phyloP scores from a whole-genome alignment of 352 stramenopile genomes.

The Thalassiosira pacifica region DNA sequence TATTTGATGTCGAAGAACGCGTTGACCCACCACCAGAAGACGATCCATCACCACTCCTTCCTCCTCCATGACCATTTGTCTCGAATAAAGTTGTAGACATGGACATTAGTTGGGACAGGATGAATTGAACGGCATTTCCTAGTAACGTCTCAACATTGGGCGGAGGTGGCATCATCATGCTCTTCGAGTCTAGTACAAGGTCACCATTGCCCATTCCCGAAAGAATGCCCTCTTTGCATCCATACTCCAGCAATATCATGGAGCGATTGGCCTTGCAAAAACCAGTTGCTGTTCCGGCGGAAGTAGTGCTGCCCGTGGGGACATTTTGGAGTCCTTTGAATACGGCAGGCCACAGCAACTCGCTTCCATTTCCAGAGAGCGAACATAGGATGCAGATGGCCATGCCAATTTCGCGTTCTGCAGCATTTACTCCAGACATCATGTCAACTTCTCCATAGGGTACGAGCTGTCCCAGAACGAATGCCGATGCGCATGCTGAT shows the following conservation, averaged over 20 bases:
- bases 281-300: slow-evolving; percentile 18
- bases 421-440: slow-evolving; percentile 44
- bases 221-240: slow-evolving; percentile 68
- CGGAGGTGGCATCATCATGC: slow-evolving; percentile 73
- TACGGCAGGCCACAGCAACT: slow-evolving; percentile 80
- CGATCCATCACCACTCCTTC: neutral
- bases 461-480: slow-evolving; percentile 70
- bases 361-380: slow-evolving; percentile 55
- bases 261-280: slow-evolving; percentile 48
- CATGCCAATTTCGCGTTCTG: slow-evolving; percentile 67
- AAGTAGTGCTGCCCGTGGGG: slow-evolving; percentile 30
- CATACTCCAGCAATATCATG: slow-evolving; percentile 78
- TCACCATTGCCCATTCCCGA: slow-evolving; percentile 81
- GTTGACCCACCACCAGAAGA: slow-evolving; percentile 38
- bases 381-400: slow-evolving; percentile 65
- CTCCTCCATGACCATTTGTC: neutral
- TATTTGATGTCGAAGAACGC: slow-evolving; percentile 51
- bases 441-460: slow-evolving; percentile 58
- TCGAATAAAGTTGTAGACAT: slow-evolving; percentile 41
- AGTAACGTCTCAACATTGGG: slow-evolving; percentile 75
- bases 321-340: slow-evolving; percentile 72
- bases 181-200: slow-evolving; percentile 60
- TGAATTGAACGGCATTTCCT: slow-evolving; percentile 68
- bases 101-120: slow-evolving; percentile 64
- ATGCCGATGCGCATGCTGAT: slow-evolving; percentile 66